Evolutionary conservation across 1,284 basidiomycete genomes (phyloP), one percentile per base, ranked within the genome.

Genomic region (Stereum hirsutum): DNA sequence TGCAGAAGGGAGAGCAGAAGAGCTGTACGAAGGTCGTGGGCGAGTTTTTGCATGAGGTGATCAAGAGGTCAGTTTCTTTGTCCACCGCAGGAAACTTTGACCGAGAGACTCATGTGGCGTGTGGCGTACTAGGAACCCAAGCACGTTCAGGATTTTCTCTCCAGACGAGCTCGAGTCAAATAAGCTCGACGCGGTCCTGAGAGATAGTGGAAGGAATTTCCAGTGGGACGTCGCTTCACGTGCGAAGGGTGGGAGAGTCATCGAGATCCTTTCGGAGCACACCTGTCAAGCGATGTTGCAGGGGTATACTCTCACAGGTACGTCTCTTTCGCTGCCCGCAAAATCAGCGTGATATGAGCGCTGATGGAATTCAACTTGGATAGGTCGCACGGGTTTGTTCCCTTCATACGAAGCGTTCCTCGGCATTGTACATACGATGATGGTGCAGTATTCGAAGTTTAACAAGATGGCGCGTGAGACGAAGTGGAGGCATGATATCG

Each of bases 111-210:
- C n/a, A n/a, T n/a, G n/a, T n/a, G n/a, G n/a, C n/a, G n/a, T n/a
- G n/a, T n/a, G n/a, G n/a, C n/a, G 31, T 34, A 1, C 50, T 30
- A 80, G 78, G 47, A 93, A 93, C 59, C 81, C 81, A 1, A 68
- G 65, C 21, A 68, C 72, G 0, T 92, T 93, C 72, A 74, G 91
- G 42, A 86, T 94, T 48, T 93, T 93, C 68, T 89, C 84, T n/a
- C 91, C 91, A 0, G 91, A 95, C 54, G 88, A 90, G 54, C 70
- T 93, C n/a, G 78, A 81, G 6, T 89, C 84, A 26, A 94, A 94
- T 66, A 92, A 94, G 63, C 76, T 95, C 15, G 86, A 87, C 55
- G 84, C 76, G 3, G 78, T 85, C 5, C 73, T 92, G 38, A 69
- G 82, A 2, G 60, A 67, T 7, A 79, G 68, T 0, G 70, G 72